Percentiles rank a stretch among this genome's conserved stretches.
These are phyloP conservation scores for Ceratocystis cacaofunesta DNA, from an alignment of 2,329 filamentous ascomycete species.

Conservation along the genomic window DNA sequence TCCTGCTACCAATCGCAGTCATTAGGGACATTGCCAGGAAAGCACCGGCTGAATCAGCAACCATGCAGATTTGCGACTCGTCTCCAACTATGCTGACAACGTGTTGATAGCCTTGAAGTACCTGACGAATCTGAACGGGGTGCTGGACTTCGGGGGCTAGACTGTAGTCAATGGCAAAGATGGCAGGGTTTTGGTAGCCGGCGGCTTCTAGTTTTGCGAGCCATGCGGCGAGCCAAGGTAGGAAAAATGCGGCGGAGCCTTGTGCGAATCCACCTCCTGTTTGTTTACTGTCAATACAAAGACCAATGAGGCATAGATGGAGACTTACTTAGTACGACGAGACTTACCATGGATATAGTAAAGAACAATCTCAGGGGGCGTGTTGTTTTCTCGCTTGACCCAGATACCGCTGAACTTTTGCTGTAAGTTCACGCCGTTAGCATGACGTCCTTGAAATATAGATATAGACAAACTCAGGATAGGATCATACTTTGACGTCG, in stretches of 20 bases:
- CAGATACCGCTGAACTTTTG: conserved; percentile 49
- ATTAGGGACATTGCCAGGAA: conserved; percentile 59
- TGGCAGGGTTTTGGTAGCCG: conserved; percentile 59
- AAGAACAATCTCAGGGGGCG: conserved; percentile 58
- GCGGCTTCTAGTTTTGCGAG: conserved; percentile 45
- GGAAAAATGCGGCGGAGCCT: conserved; percentile 70
- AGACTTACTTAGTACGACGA: neutral
- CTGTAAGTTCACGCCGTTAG: conserved; percentile 12
- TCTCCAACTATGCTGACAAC: conserved; percentile 44
- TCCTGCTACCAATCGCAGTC: conserved; percentile 11
- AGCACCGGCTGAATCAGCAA: conserved; percentile 67
- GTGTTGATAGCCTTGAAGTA: conserved; percentile 54
- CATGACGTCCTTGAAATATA: neutral
- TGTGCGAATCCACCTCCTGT: conserved; percentile 68
- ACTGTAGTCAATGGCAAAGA: conserved; percentile 69
- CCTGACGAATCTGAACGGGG: conserved; percentile 58
- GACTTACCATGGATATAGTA: conserved; percentile 63
- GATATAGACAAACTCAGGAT: neutral
- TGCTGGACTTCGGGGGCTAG: conserved; percentile 54
- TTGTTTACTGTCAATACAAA: neutral
- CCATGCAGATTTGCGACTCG: conserved; percentile 50
- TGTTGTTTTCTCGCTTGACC: conserved; percentile 46
- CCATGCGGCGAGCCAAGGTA: conserved; percentile 68
- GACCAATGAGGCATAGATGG: neutral
- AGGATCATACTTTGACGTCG: conserved; percentile 21